phyloP scores from a whole-genome alignment of 441 rosid genomes.

The Cnidoscolus chayamansa region DNA sequence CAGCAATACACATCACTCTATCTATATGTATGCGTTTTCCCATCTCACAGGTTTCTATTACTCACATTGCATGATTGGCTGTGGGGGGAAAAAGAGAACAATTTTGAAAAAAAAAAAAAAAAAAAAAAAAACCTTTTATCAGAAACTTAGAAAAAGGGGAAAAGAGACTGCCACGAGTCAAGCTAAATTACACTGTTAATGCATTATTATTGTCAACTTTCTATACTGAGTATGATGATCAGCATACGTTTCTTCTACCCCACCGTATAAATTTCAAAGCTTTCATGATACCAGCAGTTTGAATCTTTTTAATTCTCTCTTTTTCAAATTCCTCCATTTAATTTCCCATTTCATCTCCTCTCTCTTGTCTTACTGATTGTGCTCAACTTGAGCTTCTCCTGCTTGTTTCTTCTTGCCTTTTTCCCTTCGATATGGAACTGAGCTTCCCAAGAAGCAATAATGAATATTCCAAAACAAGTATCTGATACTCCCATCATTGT shows the following conservation, averaged over 20 bases:
- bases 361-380: slow-evolving; percentile 15
- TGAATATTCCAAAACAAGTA: slow-evolving; percentile 19
- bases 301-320: slow-evolving; percentile 21
- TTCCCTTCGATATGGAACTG: slow-evolving; percentile 26
- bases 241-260: slow-evolving; percentile 14
- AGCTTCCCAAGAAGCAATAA: slow-evolving; percentile 3
- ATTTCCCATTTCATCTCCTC: slow-evolving; percentile 10
- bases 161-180: slow-evolving; percentile 7
- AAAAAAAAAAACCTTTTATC: slow-evolving; percentile 14
- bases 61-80: slow-evolving; percentile 31
- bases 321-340: slow-evolving; percentile 19
- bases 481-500: slow-evolving; percentile 25
- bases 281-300: slow-evolving; percentile 25
- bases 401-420: slow-evolving; percentile 18
- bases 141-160: slow-evolving; percentile 13
- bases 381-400: slow-evolving; percentile 20
- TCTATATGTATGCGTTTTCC: slow-evolving; percentile 31
- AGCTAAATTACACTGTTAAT: slow-evolving; percentile 15
- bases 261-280: slow-evolving; percentile 33
- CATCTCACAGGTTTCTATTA: slow-evolving; percentile 29
- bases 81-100: background rate
- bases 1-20: slow-evolving; percentile 27
- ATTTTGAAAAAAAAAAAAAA: background rate
- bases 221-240: slow-evolving; percentile 14
- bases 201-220: slow-evolving; percentile 24